Evolutionary conservation across 2,329 filamentous ascomycete genomes (phyloP).

Genomic region (Sporothrix inflata): DNA sequence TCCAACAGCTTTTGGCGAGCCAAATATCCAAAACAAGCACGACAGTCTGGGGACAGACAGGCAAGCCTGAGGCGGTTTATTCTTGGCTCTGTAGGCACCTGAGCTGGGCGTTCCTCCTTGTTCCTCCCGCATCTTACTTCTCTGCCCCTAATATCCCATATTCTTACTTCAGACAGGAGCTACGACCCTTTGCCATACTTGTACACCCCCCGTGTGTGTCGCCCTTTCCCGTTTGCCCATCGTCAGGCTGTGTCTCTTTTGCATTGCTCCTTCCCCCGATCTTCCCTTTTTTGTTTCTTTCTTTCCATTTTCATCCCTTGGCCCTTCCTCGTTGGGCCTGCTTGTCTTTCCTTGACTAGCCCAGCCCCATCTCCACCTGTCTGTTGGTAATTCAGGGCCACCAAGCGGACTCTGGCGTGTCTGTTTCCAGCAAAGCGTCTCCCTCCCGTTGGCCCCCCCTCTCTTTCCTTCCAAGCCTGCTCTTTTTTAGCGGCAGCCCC

Average conservation of each 20-base stretch:
- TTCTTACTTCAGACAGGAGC: neutral
- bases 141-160: neutral
- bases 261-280: neutral
- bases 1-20: slow-evolving; percentile 1
- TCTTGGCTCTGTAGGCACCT: neutral
- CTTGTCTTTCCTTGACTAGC: neutral
- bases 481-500: slow-evolving; percentile 27
- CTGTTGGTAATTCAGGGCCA: slow-evolving; percentile 20
- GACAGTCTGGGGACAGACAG: neutral
- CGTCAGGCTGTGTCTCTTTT: neutral
- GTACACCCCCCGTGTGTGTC: neutral
- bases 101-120: neutral
- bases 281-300: neutral
- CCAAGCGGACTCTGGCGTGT: slow-evolving; percentile 11
- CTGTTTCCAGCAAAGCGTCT: slow-evolving; percentile 22
- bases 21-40: slow-evolving; percentile 17
- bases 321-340: neutral
- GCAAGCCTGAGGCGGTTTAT: neutral
- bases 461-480: slow-evolving; percentile 24
- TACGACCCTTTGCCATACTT: neutral
- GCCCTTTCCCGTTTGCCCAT: neutral
- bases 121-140: slow-evolving; percentile 2
- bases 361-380: neutral
- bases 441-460: slow-evolving; percentile 18
- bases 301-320: slow-evolving; percentile 11